These are phyloP conservation scores for Cymbopogon flexuosus DNA, from an alignment of 202 grass and related monocot species.

Conservation along the genomic window DNA sequence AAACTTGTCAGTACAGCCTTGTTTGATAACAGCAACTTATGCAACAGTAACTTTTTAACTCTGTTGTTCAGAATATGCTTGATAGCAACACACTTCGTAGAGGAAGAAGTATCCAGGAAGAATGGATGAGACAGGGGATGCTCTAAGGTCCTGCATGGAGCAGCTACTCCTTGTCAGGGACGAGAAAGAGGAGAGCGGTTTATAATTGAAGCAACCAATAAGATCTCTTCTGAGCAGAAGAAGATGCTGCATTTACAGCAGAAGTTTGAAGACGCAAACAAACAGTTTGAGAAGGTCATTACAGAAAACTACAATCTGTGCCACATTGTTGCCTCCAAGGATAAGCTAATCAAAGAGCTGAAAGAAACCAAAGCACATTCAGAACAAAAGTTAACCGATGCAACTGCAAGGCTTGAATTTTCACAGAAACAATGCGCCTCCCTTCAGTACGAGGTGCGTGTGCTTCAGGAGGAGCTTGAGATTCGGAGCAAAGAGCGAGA, in stretches of 20 bases:
- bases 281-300: slow-evolving; percentile 28
- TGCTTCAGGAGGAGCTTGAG: slow-evolving; percentile 62
- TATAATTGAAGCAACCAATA: slow-evolving; percentile 27
- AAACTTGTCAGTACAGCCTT: not conserved
- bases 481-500: slow-evolving; percentile 67
- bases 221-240: slow-evolving; percentile 28
- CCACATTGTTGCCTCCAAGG: slow-evolving; percentile 47
- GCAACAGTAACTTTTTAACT: not conserved
- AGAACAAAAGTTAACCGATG: slow-evolving; percentile 37
- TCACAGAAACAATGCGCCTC: slow-evolving; percentile 53
- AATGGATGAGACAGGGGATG: slow-evolving; percentile 19
- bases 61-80: slow-evolving; percentile 12
- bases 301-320: slow-evolving; percentile 52
- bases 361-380: slow-evolving; percentile 44
- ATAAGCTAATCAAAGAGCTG: slow-evolving; percentile 48
- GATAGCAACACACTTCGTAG: not conserved
- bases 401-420: slow-evolving; percentile 37
- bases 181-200: slow-evolving; percentile 55
- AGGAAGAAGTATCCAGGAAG: not conserved
- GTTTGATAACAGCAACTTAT: not conserved
- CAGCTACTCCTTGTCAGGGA: slow-evolving; percentile 22
- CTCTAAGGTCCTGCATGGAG: slow-evolving; percentile 27
- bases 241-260: slow-evolving; percentile 31
- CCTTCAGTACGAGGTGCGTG: slow-evolving; percentile 56
- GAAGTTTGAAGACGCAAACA: slow-evolving; percentile 39